Conservation (phyloP, 345 rosid species). For the Dovyalis caffra region DNA sequence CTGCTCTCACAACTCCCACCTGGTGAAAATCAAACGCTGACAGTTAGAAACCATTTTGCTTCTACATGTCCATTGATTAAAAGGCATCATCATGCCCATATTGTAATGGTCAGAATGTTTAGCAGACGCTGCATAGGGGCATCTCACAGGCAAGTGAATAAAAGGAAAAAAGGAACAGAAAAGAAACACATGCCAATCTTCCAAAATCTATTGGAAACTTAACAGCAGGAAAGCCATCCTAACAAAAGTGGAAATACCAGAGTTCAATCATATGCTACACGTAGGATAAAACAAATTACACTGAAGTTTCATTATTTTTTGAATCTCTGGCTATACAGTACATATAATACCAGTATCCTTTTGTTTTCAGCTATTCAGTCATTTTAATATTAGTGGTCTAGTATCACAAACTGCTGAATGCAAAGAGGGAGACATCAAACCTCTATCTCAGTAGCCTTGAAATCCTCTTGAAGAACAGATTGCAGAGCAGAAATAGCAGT, state of each 20-base stretch:
- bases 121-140: not conserved
- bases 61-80: not conserved
- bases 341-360: too few relatives aligned
- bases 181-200: not conserved
- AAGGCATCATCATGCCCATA: too few relatives aligned
- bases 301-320: not conserved
- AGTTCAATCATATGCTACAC: not conserved
- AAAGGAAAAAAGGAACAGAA: too few relatives aligned
- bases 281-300: not conserved
- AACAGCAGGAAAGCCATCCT: not conserved
- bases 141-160: too few relatives aligned
- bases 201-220: not conserved
- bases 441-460: slow-evolving; percentile 95
- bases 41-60: not conserved
- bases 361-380: not conserved
- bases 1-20: slow-evolving; percentile 83
- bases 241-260: not conserved
- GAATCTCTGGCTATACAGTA: not conserved
- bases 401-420: not conserved
- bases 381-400: not conserved
- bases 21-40: slow-evolving; percentile 11
- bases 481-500: slow-evolving; percentile 81
- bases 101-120: not conserved
- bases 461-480: slow-evolving; percentile 88
- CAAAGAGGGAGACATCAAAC: slow-evolving; percentile 22